Evolutionary conservation across 768 basidiomycete genomes (phyloP).

Genomic region (Phanerodontia chrysosporium): DNA sequence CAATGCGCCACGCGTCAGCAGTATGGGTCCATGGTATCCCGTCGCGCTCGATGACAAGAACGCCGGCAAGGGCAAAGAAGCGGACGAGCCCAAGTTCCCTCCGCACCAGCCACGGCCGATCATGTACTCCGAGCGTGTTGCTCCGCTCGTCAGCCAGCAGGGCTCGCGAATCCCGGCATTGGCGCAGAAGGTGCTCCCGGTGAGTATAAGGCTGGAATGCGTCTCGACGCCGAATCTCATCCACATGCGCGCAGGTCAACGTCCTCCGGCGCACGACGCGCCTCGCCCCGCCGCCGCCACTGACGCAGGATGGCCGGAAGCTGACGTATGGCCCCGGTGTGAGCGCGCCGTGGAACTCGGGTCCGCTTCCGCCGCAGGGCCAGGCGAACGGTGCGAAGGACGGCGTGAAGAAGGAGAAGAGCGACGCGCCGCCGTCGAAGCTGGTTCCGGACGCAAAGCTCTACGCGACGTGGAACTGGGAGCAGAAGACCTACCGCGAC

Average conservation of each 20-base stretch:
- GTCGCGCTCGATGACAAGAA: slow-evolving; percentile 35
- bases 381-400: slow-evolving; percentile 13
- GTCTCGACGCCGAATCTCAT: neutral
- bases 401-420: slow-evolving; percentile 17
- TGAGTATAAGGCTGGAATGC: too few relatives aligned
- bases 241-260: slow-evolving; percentile 33
- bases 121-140: slow-evolving; percentile 47
- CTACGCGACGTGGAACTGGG: slow-evolving; percentile 49
- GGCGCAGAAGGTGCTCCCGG: slow-evolving; percentile 62
- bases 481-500: slow-evolving; percentile 39
- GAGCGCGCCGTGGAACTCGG: slow-evolving; percentile 44
- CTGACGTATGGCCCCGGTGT: slow-evolving; percentile 37
- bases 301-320: slow-evolving; percentile 45
- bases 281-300: slow-evolving; percentile 60
- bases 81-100: slow-evolving; percentile 50
- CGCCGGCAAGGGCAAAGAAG: slow-evolving; percentile 40
- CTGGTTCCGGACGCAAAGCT: slow-evolving; percentile 44
- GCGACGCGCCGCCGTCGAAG: slow-evolving; percentile 26
- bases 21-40: slow-evolving; percentile 66
- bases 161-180: slow-evolving; percentile 63
- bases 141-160: slow-evolving; percentile 63
- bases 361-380: slow-evolving; percentile 13
- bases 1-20: slow-evolving; percentile 55
- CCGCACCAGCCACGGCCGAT: slow-evolving; percentile 29
- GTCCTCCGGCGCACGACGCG: slow-evolving; percentile 58